Conservation (phyloP, 192 early-diverging fungal species). For the Linnemannia schmuckeri region DNA sequence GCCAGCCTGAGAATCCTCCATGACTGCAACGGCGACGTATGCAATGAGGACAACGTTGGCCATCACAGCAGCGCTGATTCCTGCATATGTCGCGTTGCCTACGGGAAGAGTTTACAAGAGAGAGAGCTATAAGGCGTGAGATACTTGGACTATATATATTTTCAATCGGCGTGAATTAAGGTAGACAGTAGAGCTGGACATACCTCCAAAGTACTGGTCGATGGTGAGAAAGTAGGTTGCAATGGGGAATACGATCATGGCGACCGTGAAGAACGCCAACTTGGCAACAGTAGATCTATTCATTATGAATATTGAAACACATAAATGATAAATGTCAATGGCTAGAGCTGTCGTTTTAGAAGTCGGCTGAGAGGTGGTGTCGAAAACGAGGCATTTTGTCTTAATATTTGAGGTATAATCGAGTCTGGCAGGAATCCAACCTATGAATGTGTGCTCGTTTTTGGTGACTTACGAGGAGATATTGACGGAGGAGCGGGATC, state of each 20-base stretch:
- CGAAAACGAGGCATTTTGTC: neutral
- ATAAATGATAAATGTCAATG: neutral
- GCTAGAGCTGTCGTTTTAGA: neutral
- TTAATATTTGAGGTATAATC: neutral
- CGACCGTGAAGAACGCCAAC: conserved; percentile 57
- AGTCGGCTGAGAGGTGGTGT: too few species aligned
- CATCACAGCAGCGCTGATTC: conserved; percentile 61
- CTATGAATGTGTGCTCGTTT: neutral
- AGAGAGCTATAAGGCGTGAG: neutral
- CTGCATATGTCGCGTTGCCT: conserved; percentile 69
- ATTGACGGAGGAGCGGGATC: conserved; percentile 8
- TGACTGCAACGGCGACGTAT: conserved; percentile 58
- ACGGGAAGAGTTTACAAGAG: neutral
- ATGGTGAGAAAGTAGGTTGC: conserved; percentile 55
- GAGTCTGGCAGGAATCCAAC: neutral
- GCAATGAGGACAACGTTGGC: conserved; percentile 64
- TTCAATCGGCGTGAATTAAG: neutral
- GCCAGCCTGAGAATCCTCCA: conserved; percentile 55
- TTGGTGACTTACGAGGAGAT: conserved; percentile 5
- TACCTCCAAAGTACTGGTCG: conserved; percentile 61
- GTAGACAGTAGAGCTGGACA: neutral
- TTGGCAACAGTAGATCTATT: conserved; percentile 45
- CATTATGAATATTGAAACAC: neutral
- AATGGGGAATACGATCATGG: conserved; percentile 59
- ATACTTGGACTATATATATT: neutral